Evolutionary conservation across 192 early-diverging fungal genomes (phyloP).

Genomic region (Coemansia asiatica): DNA sequence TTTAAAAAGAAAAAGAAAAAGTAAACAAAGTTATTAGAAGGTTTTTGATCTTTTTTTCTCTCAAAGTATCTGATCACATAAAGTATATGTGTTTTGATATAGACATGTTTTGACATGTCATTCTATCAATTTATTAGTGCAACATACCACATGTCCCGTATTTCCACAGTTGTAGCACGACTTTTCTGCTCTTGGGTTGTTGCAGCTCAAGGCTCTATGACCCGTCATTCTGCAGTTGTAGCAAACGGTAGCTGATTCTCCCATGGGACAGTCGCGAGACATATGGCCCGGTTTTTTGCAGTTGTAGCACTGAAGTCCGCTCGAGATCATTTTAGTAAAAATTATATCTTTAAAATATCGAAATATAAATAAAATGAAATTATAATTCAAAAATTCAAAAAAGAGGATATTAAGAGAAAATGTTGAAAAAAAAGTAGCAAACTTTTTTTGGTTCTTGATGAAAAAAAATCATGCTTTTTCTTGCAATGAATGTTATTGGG

Average conservation of each 20-base stretch:
- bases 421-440: not conserved
- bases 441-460: not conserved
- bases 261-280: conserved; percentile 53
- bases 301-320: conserved; percentile 52
- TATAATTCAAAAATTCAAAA: not conserved
- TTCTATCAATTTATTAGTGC: not conserved
- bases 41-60: not conserved
- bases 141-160: conserved; percentile 19
- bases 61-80: not conserved
- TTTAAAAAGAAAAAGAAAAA: not conserved
- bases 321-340: not conserved
- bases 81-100: not conserved
- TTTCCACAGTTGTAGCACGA: conserved; percentile 54
- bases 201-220: conserved; percentile 53
- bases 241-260: conserved; percentile 46
- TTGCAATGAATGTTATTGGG: not conserved
- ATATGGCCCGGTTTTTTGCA: conserved; percentile 55
- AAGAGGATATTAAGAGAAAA: not conserved
- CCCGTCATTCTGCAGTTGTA: conserved; percentile 57
- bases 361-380: conserved; percentile 3
- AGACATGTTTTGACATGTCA: not conserved
- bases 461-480: not conserved
- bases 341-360: not conserved
- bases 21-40: not conserved
- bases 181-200: conserved; percentile 32